These are phyloP conservation scores for Microcera coccophila DNA, from an alignment of 2,329 filamentous ascomycete genomes.

Conservation along the genomic window DNA sequence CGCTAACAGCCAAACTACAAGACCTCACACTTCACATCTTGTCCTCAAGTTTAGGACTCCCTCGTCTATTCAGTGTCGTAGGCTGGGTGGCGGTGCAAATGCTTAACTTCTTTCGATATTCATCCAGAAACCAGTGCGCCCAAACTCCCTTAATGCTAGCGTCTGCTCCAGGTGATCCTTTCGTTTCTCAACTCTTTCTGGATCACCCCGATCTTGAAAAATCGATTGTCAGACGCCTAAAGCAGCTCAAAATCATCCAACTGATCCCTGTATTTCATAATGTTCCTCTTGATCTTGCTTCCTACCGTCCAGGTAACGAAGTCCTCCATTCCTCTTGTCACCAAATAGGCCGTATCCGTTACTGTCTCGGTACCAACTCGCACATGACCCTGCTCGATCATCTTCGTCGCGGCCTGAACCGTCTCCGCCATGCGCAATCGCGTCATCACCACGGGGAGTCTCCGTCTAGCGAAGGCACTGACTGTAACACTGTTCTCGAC, in stretches of 20 bases:
- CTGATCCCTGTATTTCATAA: constrained; percentile 91
- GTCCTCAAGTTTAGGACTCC: too few relatives aligned
- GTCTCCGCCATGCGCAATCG: constrained; percentile 87
- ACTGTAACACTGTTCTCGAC: constrained; percentile 90
- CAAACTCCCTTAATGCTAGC: constrained; percentile 16
- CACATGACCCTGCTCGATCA: constrained; percentile 93
- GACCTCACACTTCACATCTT: too few relatives aligned
- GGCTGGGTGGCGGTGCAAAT: too few relatives aligned
- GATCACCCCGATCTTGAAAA: too few relatives aligned
- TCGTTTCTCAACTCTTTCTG: too few relatives aligned
- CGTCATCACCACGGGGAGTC: constrained; percentile 88
- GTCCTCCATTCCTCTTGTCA: constrained; percentile 88
- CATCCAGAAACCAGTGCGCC: constrained; percentile 9
- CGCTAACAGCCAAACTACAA: too few relatives aligned
- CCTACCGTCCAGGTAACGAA: constrained; percentile 95
- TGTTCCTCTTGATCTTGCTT: constrained; percentile 95
- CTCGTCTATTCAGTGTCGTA: too few relatives aligned
- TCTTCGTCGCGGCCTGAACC: constrained; percentile 75
- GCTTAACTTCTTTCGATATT: neutral
- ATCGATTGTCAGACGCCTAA: too few relatives aligned
- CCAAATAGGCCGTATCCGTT: constrained; percentile 83
- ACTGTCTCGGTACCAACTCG: constrained; percentile 86
- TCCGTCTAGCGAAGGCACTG: constrained; percentile 76
- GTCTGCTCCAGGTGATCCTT: neutral
- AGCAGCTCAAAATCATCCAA: constrained; percentile 93